Conservation (phyloP, 306 rosid species). For the Benincasa hispida region DNA sequence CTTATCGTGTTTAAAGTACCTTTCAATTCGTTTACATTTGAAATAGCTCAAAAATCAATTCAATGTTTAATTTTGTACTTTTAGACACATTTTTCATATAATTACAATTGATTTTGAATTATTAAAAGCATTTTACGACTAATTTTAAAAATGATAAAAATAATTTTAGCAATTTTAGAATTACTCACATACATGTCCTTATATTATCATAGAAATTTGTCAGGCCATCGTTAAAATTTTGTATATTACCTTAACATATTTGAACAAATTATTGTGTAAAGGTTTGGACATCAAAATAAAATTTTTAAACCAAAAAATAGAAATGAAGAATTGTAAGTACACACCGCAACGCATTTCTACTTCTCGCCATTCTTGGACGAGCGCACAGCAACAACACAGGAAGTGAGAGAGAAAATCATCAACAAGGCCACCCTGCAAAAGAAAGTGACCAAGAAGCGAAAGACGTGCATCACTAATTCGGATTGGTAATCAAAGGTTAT, state of each 20-base stretch:
- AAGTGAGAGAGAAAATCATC: conserved; percentile 95
- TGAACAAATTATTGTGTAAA: background rate
- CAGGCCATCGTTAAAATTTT: background rate
- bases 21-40: no score
- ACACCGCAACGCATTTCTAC: conserved; percentile 89
- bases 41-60: no score
- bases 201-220: background rate
- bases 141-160: no score
- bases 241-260: background rate
- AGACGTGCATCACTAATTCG: background rate
- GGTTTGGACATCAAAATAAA: background rate
- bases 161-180: no score
- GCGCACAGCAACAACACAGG: conserved; percentile 98
- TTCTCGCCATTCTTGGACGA: conserved; percentile 99
- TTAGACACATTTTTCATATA: no score
- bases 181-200: no score
- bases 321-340: background rate
- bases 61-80: no score
- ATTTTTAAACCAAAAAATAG: background rate
- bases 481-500: background rate
- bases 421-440: conserved; percentile 63
- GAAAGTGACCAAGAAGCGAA: conserved; percentile 1
- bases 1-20: no score
- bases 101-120: no score
- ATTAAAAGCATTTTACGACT: no score